Evolutionary conservation across 331 rosid genomes (phyloP).

Genomic region (Rosa hybrid): DNA sequence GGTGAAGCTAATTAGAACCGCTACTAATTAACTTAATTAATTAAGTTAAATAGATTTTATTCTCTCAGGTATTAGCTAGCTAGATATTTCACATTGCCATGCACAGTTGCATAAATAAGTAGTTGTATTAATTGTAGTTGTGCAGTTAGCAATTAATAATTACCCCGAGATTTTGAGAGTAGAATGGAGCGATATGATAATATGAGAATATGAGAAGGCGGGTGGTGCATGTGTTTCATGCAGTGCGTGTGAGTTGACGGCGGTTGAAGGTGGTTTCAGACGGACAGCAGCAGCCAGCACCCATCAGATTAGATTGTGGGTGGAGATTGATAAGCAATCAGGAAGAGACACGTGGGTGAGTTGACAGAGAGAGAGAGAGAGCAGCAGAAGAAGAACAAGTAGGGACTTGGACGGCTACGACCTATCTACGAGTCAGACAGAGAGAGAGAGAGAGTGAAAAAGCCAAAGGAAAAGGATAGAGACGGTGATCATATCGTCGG

Average conservation of each 20-base stretch:
- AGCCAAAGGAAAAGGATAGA: not conserved
- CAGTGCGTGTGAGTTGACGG: not conserved
- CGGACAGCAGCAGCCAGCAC: too few species aligned
- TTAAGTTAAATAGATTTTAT: too few species aligned
- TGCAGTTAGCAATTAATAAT: too few species aligned
- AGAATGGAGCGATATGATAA: not conserved
- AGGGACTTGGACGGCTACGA: not conserved
- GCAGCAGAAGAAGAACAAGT: too few species aligned
- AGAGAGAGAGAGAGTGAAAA: too few species aligned
- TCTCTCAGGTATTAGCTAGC: not conserved
- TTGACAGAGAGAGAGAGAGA: not conserved
- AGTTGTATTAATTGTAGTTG: not conserved
- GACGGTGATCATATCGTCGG: constrained; percentile 4
- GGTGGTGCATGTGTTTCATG: not conserved
- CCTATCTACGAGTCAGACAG: too few species aligned
- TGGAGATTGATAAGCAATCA: not conserved
- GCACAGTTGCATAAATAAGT: not conserved
- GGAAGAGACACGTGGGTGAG: constrained; percentile 14
- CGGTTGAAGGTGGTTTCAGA: too few species aligned
- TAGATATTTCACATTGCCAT: not conserved
- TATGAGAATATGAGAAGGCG: not conserved
- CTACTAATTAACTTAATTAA: too few species aligned
- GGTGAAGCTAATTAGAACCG: too few species aligned
- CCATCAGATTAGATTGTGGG: not conserved
- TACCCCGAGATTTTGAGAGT: not conserved